Percentiles rank a stretch among this genome's conserved stretches.
Conservation (phyloP, 1,284 basidiomycete genomes). For the Cutaneotrichosporon sp. region DNA sequence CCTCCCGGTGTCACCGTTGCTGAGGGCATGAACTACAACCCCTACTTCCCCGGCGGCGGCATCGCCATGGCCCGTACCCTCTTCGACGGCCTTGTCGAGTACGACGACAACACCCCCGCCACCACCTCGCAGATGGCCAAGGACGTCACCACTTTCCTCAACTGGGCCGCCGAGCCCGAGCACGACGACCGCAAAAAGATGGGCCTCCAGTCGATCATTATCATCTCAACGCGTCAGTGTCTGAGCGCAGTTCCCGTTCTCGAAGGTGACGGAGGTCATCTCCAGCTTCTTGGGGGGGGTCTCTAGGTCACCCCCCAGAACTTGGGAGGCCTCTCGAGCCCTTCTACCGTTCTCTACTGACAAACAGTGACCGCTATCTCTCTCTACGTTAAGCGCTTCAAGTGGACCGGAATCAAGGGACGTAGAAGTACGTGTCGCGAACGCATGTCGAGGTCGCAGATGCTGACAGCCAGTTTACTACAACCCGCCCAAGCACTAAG, state of each 20-base stretch:
- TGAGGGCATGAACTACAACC: slow-evolving; percentile 98
- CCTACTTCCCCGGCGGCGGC: slow-evolving; percentile 95
- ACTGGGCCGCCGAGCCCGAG: slow-evolving; percentile 96
- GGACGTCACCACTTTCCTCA: slow-evolving; percentile 93
- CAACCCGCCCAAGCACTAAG: slow-evolving; percentile 7
- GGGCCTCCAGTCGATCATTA: slow-evolving; percentile 82
- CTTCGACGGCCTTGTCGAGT: slow-evolving; percentile 94
- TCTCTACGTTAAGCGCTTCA: slow-evolving; percentile 9
- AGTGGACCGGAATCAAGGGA: slow-evolving; percentile 12
- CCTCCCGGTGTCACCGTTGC: slow-evolving; percentile 95
- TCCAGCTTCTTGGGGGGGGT: too few relatives aligned
- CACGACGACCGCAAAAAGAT: slow-evolving; percentile 97
- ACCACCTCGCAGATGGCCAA: slow-evolving; percentile 99
- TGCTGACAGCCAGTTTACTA: too few relatives aligned
- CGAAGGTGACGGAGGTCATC: too few relatives aligned
- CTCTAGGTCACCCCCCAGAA: too few relatives aligned
- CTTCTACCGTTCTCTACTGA: too few relatives aligned
- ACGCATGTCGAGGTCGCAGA: too few relatives aligned
- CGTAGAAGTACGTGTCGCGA: too few relatives aligned
- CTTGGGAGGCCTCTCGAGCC: too few relatives aligned
- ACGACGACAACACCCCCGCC: slow-evolving; percentile 93
- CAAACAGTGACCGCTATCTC: slow-evolving; percentile 1
- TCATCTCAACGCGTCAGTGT: slow-evolving; percentile 81
- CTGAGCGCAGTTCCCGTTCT: too few relatives aligned
- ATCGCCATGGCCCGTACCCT: slow-evolving; percentile 98